phyloP scores from a whole-genome alignment of 2,329 filamentous ascomycete genomes.

The Xylogone sp. region DNA sequence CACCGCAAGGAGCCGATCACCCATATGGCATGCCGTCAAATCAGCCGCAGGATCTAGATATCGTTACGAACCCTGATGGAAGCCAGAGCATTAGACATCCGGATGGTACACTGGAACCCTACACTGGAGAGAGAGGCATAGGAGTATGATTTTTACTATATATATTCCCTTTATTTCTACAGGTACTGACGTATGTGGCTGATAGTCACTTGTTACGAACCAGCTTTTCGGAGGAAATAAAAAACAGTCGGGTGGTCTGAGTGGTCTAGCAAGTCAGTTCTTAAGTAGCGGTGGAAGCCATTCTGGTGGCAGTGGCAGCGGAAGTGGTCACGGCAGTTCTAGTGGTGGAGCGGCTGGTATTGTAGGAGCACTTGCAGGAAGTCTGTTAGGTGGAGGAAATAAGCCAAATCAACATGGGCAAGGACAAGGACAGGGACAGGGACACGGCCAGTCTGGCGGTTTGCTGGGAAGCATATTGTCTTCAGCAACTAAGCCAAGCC shows the following conservation, averaged over 20 bases:
- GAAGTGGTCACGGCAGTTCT: conserved; percentile 21
- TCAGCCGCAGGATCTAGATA: conserved; percentile 30
- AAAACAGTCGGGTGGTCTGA: conserved; percentile 15
- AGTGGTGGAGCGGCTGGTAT: conserved; percentile 27
- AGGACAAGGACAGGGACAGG: conserved; percentile 29
- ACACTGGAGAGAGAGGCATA: conserved; percentile 54
- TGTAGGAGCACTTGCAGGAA: conserved; percentile 42
- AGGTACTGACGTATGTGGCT: conserved; percentile 9
- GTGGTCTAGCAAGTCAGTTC: conserved; percentile 32
- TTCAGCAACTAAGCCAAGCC: conserved; percentile 1
- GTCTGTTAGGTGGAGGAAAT: conserved; percentile 48
- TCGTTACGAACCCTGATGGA: conserved; percentile 61
- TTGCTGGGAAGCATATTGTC: conserved; percentile 12
- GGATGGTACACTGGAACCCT: conserved; percentile 58
- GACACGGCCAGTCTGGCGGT: conserved; percentile 30
- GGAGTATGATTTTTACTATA: conserved; percentile 48
- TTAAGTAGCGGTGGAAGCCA: conserved; percentile 22
- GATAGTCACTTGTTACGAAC: conserved; percentile 27
- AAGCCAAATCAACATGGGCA: conserved; percentile 29
- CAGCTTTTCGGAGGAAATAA: conserved; percentile 30
- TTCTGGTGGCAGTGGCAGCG: conserved; percentile 8
- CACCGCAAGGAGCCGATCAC: conserved; percentile 46
- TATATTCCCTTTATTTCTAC: conserved; percentile 1
- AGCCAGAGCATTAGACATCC: conserved; percentile 57
- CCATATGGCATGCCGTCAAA: conserved; percentile 54